Evolutionary conservation across 2,329 filamentous ascomycete genomes (phyloP).

Genomic region (Emmonsia crescens): DNA sequence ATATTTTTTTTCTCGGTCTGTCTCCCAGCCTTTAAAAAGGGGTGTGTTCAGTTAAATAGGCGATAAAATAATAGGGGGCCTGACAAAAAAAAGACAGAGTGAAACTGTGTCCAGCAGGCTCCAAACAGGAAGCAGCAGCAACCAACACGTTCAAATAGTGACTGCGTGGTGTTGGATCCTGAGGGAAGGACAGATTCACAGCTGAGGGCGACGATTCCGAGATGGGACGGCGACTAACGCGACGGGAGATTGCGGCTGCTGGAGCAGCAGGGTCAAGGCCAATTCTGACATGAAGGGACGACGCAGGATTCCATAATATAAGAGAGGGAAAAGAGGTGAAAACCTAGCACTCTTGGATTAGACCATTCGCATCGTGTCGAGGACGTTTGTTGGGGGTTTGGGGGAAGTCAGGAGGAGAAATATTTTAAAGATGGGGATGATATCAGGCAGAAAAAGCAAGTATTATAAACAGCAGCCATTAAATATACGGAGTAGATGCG

Average conservation of each 20-base stretch:
- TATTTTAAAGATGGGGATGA: neutral
- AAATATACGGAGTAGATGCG: neutral
- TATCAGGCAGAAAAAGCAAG: conserved; percentile 1
- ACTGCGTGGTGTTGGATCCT: neutral
- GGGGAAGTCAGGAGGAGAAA: neutral
- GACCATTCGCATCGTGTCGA: neutral
- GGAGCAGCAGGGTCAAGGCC: conserved; percentile 1
- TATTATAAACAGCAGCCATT: too few species aligned
- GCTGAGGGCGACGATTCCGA: neutral
- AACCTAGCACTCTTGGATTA: neutral
- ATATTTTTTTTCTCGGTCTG: neutral
- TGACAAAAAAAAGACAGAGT: neutral
- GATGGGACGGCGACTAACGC: neutral
- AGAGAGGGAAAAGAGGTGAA: neutral
- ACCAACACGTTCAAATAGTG: neutral
- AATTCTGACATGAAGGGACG: conserved; percentile 6
- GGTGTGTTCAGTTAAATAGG: neutral
- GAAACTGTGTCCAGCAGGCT: neutral
- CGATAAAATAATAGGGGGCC: neutral
- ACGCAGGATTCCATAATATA: neutral
- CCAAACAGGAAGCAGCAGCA: neutral
- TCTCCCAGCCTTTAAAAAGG: neutral
- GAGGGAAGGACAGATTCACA: neutral
- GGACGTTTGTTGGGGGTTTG: neutral
- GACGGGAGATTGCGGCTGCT: conserved; percentile 4